Conservation (phyloP, 768 basidiomycete species). For the Glaciozyma martinii region DNA sequence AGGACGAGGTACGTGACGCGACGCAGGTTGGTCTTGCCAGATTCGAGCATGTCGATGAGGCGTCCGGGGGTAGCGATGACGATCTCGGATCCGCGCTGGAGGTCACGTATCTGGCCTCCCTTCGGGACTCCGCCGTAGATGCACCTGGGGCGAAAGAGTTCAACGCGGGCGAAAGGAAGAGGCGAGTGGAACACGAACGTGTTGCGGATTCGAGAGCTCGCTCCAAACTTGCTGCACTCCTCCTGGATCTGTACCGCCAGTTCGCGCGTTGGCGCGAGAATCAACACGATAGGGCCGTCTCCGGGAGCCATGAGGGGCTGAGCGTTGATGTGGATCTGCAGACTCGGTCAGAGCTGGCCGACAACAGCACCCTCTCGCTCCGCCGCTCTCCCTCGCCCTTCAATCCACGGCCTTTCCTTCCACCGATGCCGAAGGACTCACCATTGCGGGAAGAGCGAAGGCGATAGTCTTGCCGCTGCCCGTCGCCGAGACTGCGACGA, state of each 20-base stretch:
- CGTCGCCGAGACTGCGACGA: constrained; percentile 83
- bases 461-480: constrained; percentile 98
- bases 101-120: constrained; percentile 93
- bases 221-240: constrained; percentile 96
- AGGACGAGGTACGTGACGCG: constrained; percentile 96
- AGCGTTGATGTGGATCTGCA: constrained; percentile 84
- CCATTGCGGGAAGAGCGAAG: constrained; percentile 95
- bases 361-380: no score
- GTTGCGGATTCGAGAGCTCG: constrained; percentile 82
- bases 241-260: constrained; percentile 98
- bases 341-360: no score
- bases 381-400: no score
- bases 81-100: constrained; percentile 93
- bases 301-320: constrained; percentile 88
- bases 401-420: no score
- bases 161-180: neutral
- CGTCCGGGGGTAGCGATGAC: constrained; percentile 99
- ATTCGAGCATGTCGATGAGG: constrained; percentile 97
- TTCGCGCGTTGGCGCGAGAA: constrained; percentile 95
- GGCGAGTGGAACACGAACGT: neutral
- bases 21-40: constrained; percentile 88
- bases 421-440: no score
- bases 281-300: constrained; percentile 93
- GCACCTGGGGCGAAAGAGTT: constrained; percentile 49
- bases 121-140: constrained; percentile 99